These are phyloP conservation scores for Sextonia rubra DNA, from an alignment of 164 flowering plant genomes.

Conservation along the genomic window DNA sequence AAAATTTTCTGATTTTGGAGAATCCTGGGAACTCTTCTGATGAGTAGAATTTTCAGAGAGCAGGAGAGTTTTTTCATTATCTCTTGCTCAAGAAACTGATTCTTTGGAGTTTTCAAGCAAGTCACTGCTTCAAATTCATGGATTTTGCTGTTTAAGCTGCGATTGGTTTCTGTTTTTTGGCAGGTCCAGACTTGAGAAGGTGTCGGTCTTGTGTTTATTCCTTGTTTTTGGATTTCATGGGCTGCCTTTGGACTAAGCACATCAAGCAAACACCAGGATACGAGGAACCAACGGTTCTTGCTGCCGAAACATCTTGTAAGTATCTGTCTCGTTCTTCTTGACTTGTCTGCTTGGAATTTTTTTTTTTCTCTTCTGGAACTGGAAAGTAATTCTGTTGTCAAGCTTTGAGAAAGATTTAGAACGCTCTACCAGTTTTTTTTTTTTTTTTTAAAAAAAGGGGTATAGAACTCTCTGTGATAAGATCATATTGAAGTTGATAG, in stretches of 20 bases:
- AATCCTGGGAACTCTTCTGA: too few relatives aligned
- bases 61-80: too few relatives aligned
- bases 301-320: conserved; percentile 56
- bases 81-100: neutral
- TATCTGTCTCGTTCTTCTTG: neutral
- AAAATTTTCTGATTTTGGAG: too few relatives aligned
- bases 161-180: neutral
- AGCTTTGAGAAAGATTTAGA: too few relatives aligned
- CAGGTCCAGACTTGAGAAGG: neutral
- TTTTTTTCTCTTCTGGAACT: neutral
- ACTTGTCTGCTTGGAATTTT: neutral
- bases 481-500: too few relatives aligned
- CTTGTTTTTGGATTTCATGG: conserved; percentile 12
- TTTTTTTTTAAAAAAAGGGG: too few relatives aligned
- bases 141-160: neutral
- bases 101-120: neutral
- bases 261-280: conserved; percentile 39
- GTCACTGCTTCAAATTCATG: neutral
- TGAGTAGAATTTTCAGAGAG: too few relatives aligned
- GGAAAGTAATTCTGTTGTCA: neutral
- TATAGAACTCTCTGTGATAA: too few relatives aligned
- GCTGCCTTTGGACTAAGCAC: conserved; percentile 45
- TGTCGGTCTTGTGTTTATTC: neutral
- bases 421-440: neutral
- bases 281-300: conserved; percentile 72